Conservation (phyloP, 805 yeast species). For the Tetrapisispora fleetii region DNA sequence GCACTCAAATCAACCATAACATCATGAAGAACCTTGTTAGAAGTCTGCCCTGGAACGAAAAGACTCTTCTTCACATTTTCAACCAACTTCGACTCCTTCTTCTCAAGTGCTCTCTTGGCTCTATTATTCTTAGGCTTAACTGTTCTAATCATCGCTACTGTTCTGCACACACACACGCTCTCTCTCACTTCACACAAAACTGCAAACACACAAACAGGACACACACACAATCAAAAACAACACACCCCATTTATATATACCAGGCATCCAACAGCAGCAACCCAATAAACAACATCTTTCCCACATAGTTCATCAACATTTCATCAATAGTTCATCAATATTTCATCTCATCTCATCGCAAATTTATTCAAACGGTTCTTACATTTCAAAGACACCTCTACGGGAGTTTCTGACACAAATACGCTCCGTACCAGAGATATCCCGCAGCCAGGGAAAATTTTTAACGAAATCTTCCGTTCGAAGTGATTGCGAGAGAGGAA, state of each 20-base stretch:
- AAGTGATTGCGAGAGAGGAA: no score
- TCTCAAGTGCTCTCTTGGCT: conserved; percentile 86
- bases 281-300: no score
- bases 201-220: no score
- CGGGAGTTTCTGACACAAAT: neutral
- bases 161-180: neutral
- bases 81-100: conserved; percentile 75
- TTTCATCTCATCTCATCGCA: conserved; percentile 5
- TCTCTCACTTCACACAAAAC: no score
- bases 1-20: conserved; percentile 83
- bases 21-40: conserved; percentile 74
- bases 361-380: neutral
- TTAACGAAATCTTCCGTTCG: no score
- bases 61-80: conserved; percentile 87
- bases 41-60: conserved; percentile 81
- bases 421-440: no score
- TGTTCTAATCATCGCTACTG: conserved; percentile 29
- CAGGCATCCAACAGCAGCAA: no score
- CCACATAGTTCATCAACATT: no score
- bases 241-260: neutral
- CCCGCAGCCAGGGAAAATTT: no score
- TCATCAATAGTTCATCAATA: neutral
- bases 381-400: neutral
- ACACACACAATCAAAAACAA: no score
- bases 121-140: conserved; percentile 90